Conservation (phyloP, 2,329 filamentous ascomycete species). For the Penicillium sp. region DNA sequence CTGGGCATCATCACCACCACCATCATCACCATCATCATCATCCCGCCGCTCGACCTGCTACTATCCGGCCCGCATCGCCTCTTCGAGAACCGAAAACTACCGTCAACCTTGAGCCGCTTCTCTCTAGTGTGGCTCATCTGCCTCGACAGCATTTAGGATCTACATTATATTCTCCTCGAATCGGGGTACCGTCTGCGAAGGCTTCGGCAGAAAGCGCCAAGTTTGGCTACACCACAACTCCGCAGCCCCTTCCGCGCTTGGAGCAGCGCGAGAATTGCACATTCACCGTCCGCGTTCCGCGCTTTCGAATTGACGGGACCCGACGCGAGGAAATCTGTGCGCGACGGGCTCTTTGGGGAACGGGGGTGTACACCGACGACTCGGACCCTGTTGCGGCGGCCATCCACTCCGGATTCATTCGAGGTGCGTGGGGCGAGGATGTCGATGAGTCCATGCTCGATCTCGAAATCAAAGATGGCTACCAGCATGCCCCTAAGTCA, state of each 20-base stretch:
- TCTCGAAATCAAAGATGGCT: constrained; percentile 46
- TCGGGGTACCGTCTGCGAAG: constrained; percentile 47
- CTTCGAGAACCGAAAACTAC: constrained; percentile 58
- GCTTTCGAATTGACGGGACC: constrained; percentile 63
- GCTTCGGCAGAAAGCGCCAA: constrained; percentile 46
- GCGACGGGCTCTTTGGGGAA: constrained; percentile 80
- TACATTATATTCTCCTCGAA: constrained; percentile 67
- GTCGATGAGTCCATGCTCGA: constrained; percentile 64
- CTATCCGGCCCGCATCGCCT: constrained; percentile 24
- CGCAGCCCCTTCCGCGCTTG: constrained; percentile 69
- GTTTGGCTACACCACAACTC: constrained; percentile 55
- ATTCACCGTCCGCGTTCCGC: constrained; percentile 78
- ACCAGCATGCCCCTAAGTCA: constrained; percentile 39
- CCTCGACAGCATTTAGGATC: constrained; percentile 79
- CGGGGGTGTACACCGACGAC: constrained; percentile 91
- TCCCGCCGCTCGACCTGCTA: constrained; percentile 25
- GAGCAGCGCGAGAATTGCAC: constrained; percentile 80
- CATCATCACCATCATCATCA: constrained; percentile 44
- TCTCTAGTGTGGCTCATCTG: constrained; percentile 64
- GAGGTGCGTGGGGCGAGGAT: constrained; percentile 77
- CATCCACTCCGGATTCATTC: constrained; percentile 88
- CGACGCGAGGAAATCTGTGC: constrained; percentile 78
- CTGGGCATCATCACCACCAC: constrained; percentile 39
- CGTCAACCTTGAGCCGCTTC: constrained; percentile 62
- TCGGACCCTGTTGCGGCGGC: constrained; percentile 88